These are phyloP conservation scores for Neoarthrinium moseri DNA, from an alignment of 2,329 filamentous ascomycete species.

Conservation along the genomic window DNA sequence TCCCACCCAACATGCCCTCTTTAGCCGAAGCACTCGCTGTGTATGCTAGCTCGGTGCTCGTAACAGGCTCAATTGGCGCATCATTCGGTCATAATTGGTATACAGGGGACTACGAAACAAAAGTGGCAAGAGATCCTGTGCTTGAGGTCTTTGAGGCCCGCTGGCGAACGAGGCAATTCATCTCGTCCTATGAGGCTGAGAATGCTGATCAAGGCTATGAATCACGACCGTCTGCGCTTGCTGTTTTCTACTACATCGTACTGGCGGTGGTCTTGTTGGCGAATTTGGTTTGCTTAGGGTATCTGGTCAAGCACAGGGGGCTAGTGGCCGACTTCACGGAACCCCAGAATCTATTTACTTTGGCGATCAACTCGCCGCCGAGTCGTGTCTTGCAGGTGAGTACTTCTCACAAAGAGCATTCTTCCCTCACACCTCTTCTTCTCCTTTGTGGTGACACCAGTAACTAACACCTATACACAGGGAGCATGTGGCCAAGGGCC, in stretches of 20 bases:
- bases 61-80: constrained; percentile 47
- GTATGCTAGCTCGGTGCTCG: constrained; percentile 54
- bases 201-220: background rate
- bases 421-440: too few species aligned
- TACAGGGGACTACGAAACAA: background rate
- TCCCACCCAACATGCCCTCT: constrained; percentile 46
- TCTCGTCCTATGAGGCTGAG: background rate
- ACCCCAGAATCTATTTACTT: constrained; percentile 1
- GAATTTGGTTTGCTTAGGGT: background rate
- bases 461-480: background rate
- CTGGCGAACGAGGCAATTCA: background rate
- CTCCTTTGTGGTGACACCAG: background rate
- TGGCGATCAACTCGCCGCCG: constrained; percentile 2
- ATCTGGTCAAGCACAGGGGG: background rate
- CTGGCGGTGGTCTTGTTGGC: background rate
- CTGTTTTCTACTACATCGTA: background rate
- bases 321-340: constrained; percentile 3
- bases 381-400: constrained; percentile 4
- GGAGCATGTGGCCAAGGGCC: constrained; percentile 2
- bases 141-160: background rate
- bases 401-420: too few species aligned
- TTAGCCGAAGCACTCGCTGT: constrained; percentile 61
- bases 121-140: background rate
- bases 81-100: constrained; percentile 36
- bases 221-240: too few species aligned